Evolutionary conservation across 73 alveolate genomes (phyloP), one percentile per base, ranked within the genome.

Genomic region (Symbiodinium pilosum): DNA sequence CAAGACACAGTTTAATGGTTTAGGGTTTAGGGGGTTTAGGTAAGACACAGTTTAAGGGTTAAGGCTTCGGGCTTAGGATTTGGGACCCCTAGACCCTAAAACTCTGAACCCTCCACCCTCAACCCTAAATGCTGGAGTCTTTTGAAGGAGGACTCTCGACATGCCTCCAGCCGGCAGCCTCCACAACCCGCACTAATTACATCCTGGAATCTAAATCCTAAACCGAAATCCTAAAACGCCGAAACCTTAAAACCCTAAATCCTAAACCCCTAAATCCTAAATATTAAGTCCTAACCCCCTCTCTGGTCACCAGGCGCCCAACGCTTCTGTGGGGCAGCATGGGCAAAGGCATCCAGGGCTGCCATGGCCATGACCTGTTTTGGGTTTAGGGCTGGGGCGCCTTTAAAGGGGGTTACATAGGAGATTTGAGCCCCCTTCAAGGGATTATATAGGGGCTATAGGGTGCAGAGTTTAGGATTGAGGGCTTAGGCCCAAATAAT

Each of bases 351-450:
- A 39, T 83, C 92, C 24, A 83, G 64, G 69, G 64, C 92, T 7
- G 64, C 92, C 30, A 83, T 5, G 68, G 92, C 92, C 92, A 83
- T 83, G 68, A 83, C 92, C 92, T 83, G 92, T 54, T 11, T 9
- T 24, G 34, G 34, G 73, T 16, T 54, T 54, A 54, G 73, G 73
- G 73, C 4, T 47, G 7, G 16, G 64, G 16, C 7, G 64, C 64
- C 64, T 47, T 47, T 11, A 16, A n/a, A n/a, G n/a, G n/a, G n/a
- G n/a, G n/a, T n/a, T n/a, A n/a, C n/a, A n/a, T n/a, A n/a, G n/a
- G n/a, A n/a, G n/a, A n/a, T n/a, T n/a, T n/a, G n/a, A n/a, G n/a
- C n/a, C n/a, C n/a, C n/a, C n/a, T n/a, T n/a, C n/a, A n/a, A n/a
- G n/a, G n/a, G n/a, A n/a, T n/a, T n/a, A n/a, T n/a, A n/a, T n/a